Conservation (phyloP, 768 basidiomycete species). For the Clavulina sp. region DNA sequence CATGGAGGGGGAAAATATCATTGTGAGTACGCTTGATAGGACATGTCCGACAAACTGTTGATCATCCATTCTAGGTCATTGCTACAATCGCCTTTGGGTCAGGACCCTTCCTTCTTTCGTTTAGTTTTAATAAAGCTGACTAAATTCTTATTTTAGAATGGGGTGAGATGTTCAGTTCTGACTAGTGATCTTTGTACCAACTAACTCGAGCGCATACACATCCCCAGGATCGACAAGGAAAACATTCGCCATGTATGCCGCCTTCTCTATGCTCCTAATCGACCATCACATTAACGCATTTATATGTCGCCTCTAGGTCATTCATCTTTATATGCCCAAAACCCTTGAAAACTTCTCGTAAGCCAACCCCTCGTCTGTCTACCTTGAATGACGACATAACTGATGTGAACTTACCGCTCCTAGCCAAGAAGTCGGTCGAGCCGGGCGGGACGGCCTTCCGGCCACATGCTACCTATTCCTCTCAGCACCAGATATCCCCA, state of each 20-base stretch:
- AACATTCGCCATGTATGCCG: not conserved
- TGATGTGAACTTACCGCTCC: not conserved
- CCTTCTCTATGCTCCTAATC: too few relatives aligned
- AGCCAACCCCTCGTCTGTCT: not conserved
- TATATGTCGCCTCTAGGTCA: too few relatives aligned
- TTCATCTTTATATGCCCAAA: constrained; percentile 28
- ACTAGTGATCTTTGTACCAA: too few relatives aligned
- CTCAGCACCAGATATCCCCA: constrained; percentile 25
- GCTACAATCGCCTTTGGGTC: constrained; percentile 30
- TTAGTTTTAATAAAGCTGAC: too few relatives aligned
- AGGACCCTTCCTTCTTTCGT: too few relatives aligned
- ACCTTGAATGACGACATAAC: not conserved
- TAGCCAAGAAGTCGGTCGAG: constrained; percentile 29
- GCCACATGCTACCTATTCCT: constrained; percentile 32
- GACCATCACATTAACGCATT: too few relatives aligned
- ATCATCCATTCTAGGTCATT: constrained; percentile 9
- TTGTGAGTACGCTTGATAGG: too few relatives aligned
- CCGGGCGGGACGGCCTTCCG: constrained; percentile 26
- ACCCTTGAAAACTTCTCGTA: constrained; percentile 25
- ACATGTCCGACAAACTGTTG: not conserved
- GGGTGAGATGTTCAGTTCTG: not conserved
- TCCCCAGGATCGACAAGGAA: constrained; percentile 1
- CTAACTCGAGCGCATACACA: too few relatives aligned
- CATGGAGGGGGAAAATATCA: constrained; percentile 23
- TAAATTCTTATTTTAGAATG: not conserved